Base-by-base conservation (phyloP, 2,329 filamentous ascomycete species). In the Colletotrichum eremochloae region DNA sequence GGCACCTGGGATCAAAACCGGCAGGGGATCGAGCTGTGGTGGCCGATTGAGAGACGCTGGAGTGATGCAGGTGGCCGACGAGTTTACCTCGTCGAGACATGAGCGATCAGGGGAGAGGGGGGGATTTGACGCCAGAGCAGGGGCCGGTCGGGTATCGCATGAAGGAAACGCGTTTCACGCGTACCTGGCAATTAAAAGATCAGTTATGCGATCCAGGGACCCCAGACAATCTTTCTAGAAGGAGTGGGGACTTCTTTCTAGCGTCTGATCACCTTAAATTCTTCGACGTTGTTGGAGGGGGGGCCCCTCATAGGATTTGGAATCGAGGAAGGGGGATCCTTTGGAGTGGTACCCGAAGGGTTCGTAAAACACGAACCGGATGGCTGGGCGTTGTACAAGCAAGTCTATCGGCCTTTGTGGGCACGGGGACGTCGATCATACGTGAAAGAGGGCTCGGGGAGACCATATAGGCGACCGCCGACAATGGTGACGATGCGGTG, bases 111-210 rank as follows among this genome's bases (percentile, higher is more conserved):
- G 62, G 62, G 56, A 67, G 62, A 20, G 18, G 18, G 42, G 42
- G 42, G 18, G 2, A 33, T 31, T 55, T 70, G 70, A 73, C 62
- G 65, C 70, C 66, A 40, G 56, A 63, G 65, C 72, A 69, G 56
- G 80, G 81, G 79, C 56, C 48, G 60, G 61, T 65, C 60, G 66
- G 70, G 70, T 70, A 72, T 76, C 79, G 84, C 84, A 86, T 86
- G 81, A 86, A 83, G 76, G 77, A 82, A 81, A 82, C 79, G 78
- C 77, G 81, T 84, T 84, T 83, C 80, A 82, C 78, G 76, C 79
- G 76, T 80, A 82, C 83, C 82, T 81, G 80, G 84, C 78, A 86
- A 86, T 86, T 83, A 85, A 84, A 85, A 81, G 78, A 76, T 77
- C 77, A 79, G 78, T 85, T 85, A 86, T 86, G 84, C 84, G 81